Percentiles rank a stretch among this genome's conserved stretches.
Conservation (phyloP, 2,329 filamentous ascomycete species). For the Fusarium robinianum region DNA sequence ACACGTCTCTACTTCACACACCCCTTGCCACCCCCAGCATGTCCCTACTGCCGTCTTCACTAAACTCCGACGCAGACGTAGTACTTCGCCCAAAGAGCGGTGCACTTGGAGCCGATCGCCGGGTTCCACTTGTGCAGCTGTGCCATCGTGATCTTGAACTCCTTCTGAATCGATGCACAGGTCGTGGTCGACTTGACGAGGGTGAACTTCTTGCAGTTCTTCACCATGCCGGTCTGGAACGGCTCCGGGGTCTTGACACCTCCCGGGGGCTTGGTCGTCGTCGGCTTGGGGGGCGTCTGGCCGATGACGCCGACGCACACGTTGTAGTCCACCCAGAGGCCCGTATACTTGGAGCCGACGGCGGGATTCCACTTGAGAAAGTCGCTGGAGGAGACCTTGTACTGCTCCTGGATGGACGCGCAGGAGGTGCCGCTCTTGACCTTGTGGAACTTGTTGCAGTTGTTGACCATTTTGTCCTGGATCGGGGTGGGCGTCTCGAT, state of each 20-base stretch:
- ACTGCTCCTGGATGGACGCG: constrained; percentile 1
- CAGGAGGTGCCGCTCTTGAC: constrained; percentile 16
- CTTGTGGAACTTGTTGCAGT: constrained; percentile 28
- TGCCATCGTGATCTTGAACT: neutral
- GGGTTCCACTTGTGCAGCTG: constrained; percentile 35
- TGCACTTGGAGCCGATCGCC: constrained; percentile 16
- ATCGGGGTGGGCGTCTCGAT: constrained; percentile 15
- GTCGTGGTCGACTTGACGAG: constrained; percentile 17
- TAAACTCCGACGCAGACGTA: constrained; percentile 4
- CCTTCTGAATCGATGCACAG: neutral
- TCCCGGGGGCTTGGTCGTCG: neutral
- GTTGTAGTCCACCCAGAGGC: constrained; percentile 9
- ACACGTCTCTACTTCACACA: too few species aligned
- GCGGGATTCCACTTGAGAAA: constrained; percentile 26
- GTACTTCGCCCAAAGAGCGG: constrained; percentile 6
- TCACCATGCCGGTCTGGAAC: constrained; percentile 36
- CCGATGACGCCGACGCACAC: constrained; percentile 1
- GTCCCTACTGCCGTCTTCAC: too few species aligned
- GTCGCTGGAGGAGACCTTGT: constrained; percentile 3
- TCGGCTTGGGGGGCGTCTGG: neutral
- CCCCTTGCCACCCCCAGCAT: too few species aligned
- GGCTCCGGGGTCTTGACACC: constrained; percentile 37
- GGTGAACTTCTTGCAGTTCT: constrained; percentile 40
- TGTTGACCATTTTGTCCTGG: constrained; percentile 22
- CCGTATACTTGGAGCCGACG: constrained; percentile 9